Evolutionary conservation across 768 basidiomycete genomes (phyloP), one percentile per base, ranked within the genome.

Genomic region (Psilocybe azurescens): DNA sequence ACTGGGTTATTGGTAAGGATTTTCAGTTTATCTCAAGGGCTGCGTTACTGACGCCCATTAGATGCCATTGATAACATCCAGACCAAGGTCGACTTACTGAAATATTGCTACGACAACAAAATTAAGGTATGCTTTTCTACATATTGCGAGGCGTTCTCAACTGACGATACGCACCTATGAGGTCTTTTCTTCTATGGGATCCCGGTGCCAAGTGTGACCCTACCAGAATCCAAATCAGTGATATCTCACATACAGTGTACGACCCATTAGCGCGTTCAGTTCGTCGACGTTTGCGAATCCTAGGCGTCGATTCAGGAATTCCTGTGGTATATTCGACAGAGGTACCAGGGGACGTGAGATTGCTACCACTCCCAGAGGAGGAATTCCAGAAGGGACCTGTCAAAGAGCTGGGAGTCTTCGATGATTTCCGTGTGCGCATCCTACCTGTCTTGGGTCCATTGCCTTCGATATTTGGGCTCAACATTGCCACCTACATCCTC

Each of bases 61-160:
- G 97, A 99, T 74, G 95, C 95, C 5, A 99, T 99, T 61, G 97
- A 99, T 76, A 99, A 99, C 71, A 97, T 99, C 64, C 86, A 91
- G 51, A 97, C 97, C 0, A 99, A 99, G 73, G 94, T 97, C 10
- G 96, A 99, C 69, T 80, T 99, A 48, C 83, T 99, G 7, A 88
- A 91, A 60, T 90, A 96, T 73, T 99, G 97, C 69, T 85, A 91
- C 68, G 85, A 89, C 58, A 80, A 90, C 64, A 72, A 81, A 16
- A 87, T 99, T 74, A 95, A 93, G 79, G 94, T 91, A 51, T 2
- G 74, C 63, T 28, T 11, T 18, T 32, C n/a, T 46, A 13, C 53
- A 65, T n/a, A 53, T 10, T 51, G n/a, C 41, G 16, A 36, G 28
- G 50, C 44, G 18, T 38, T 36, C 18, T 30, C 38, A 14, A 38